phyloP scores from a whole-genome alignment of 1,139 yeast species.

The Hanseniaspora gamundiae region DNA sequence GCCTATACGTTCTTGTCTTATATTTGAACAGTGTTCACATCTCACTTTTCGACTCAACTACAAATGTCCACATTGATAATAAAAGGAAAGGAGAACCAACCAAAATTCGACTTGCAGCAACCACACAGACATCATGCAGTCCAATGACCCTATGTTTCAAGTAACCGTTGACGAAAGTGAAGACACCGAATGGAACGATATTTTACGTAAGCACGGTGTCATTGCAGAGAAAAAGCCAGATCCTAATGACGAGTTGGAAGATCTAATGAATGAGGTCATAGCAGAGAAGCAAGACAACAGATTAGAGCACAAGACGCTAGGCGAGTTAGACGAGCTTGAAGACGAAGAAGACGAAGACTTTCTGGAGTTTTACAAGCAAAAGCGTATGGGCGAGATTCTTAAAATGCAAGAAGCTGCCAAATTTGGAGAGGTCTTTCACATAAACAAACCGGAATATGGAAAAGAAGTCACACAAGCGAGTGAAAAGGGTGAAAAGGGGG shows the following conservation, averaged over 20 bases:
- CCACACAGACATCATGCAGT: constrained; percentile 16
- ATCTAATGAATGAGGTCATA: constrained; percentile 75
- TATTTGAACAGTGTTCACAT: neutral
- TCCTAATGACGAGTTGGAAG: constrained; percentile 77
- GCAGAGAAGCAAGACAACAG: constrained; percentile 36
- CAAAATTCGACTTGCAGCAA: no score
- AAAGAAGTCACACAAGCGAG: constrained; percentile 79
- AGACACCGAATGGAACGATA: constrained; percentile 98
- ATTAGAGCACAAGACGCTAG: constrained; percentile 60
- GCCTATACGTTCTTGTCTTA: neutral
- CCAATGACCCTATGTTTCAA: constrained; percentile 27
- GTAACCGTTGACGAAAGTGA: constrained; percentile 91
- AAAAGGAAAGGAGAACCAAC: neutral
- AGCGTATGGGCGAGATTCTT: constrained; percentile 63
- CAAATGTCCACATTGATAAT: no score
- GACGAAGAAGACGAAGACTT: constrained; percentile 76
- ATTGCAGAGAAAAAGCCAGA: constrained; percentile 89
- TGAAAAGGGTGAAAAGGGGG: constrained; percentile 19
- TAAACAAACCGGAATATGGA: constrained; percentile 80
- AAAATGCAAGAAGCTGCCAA: constrained; percentile 47
- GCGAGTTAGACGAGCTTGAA: constrained; percentile 69
- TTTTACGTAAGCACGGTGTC: constrained; percentile 75
- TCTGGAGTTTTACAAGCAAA: constrained; percentile 57
- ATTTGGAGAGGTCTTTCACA: constrained; percentile 66
- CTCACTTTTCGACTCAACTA: no score